Evolutionary conservation across 495 filamentous ascomycete species (phyloP).

Genomic region (Penicillium psychrofluorescens): DNA sequence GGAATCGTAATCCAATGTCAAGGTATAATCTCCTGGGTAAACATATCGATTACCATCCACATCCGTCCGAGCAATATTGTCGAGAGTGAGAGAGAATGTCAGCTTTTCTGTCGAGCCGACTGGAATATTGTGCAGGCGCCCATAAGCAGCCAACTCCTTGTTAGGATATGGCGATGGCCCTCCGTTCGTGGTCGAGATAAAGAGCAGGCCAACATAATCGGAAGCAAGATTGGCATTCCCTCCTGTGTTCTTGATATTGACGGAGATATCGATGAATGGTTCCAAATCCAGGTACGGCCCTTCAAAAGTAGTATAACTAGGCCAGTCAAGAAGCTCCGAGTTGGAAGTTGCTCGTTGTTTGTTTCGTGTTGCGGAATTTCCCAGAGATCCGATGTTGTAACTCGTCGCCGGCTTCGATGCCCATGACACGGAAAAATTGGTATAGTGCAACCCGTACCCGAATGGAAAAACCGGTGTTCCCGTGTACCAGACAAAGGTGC

Average conservation of each 20-base stretch:
- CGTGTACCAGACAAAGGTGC: conserved; percentile 51
- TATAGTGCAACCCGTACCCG: conserved; percentile 42
- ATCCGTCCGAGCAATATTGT: conserved; percentile 46
- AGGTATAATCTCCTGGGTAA: conserved; percentile 51
- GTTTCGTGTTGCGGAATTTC: too few species aligned
- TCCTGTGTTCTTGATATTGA: too few species aligned
- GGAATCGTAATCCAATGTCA: conserved; percentile 36
- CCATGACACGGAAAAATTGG: conserved; percentile 15
- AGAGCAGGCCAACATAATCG: conserved; percentile 48
- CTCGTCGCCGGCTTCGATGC: too few species aligned
- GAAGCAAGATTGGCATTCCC: conserved; percentile 16
- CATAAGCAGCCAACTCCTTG: conserved; percentile 49
- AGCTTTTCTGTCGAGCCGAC: conserved; percentile 22
- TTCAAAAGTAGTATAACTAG: too few species aligned
- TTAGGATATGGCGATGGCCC: conserved; percentile 50
- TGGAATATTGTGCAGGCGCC: conserved; percentile 34
- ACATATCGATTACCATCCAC: conserved; percentile 46
- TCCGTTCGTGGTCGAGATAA: conserved; percentile 34
- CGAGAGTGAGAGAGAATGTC: conserved; percentile 41
- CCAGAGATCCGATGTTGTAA: too few species aligned
- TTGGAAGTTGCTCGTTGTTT: too few species aligned
- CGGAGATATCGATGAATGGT: too few species aligned
- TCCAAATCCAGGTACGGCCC: too few species aligned
- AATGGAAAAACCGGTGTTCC: conserved; percentile 38
- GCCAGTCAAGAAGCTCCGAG: too few species aligned